Conservation (phyloP, 495 filamentous ascomycete species). For the Evernia prunastri region DNA sequence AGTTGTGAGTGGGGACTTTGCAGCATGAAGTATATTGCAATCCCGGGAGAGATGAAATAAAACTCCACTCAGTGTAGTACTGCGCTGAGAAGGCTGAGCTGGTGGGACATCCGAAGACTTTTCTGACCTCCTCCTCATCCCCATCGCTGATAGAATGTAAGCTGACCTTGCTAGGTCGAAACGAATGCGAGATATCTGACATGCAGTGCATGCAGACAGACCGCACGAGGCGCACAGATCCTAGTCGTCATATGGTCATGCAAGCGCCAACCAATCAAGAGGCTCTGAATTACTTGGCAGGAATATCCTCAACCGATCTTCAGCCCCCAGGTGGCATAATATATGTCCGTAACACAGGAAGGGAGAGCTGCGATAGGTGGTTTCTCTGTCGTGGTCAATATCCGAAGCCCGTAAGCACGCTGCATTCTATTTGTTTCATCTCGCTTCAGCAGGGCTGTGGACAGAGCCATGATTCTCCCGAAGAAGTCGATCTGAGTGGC, state of each 20-base stretch:
- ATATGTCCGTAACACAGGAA: neutral
- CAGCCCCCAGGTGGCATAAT: neutral
- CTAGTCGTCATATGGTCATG: no score
- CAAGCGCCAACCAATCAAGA: neutral
- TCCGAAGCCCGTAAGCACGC: neutral
- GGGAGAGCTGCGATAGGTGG: conserved; percentile 3
- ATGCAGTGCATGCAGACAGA: no score
- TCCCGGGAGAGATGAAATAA: neutral
- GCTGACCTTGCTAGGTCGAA: neutral
- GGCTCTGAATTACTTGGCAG: conserved; percentile 1
- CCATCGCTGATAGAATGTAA: conserved; percentile 2
- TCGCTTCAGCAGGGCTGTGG: neutral
- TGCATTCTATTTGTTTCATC: neutral
- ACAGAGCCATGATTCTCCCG: no score
- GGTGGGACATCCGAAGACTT: neutral
- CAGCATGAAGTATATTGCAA: neutral
- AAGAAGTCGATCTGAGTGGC: no score
- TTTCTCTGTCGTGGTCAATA: neutral
- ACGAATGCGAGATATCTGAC: no score
- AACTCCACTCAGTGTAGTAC: neutral
- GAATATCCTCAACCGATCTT: neutral
- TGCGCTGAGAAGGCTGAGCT: neutral
- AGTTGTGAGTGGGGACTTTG: neutral
- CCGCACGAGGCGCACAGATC: no score
- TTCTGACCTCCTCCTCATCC: neutral